Evolutionary conservation across 495 filamentous ascomycete genomes (phyloP).

Genomic region (Emericellopsis terricola): DNA sequence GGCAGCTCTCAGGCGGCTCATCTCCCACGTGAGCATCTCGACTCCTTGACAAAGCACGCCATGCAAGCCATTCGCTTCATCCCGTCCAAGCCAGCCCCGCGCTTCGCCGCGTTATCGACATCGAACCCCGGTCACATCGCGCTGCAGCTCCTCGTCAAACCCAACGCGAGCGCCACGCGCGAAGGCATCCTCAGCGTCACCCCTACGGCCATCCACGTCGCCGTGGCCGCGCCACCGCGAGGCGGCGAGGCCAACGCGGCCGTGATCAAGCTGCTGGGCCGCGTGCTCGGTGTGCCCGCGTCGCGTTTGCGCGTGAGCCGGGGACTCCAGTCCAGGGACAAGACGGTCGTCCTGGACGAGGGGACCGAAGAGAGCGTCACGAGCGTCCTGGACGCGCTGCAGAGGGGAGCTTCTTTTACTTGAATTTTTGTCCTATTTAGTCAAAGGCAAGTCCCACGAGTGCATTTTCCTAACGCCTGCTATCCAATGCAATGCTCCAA

Average conservation of each 20-base stretch:
- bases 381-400: too few relatives aligned
- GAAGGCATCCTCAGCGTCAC: slow-evolving; percentile 37
- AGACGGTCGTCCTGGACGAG: slow-evolving; percentile 25
- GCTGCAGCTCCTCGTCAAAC: slow-evolving; percentile 43
- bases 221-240: slow-evolving; percentile 40
- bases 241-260: slow-evolving; percentile 52
- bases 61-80: slow-evolving; percentile 11
- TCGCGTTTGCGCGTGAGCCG: slow-evolving; percentile 44
- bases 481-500: too few relatives aligned
- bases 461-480: too few relatives aligned
- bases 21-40: not conserved
- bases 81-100: too few relatives aligned
- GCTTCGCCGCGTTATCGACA: slow-evolving; percentile 14
- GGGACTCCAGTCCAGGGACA: slow-evolving; percentile 41
- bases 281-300: slow-evolving; percentile 41
- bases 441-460: too few relatives aligned
- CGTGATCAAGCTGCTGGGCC: slow-evolving; percentile 42
- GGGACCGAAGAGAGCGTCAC: too few relatives aligned
- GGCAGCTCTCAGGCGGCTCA: too few relatives aligned
- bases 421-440: too few relatives aligned
- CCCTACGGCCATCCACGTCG: slow-evolving; percentile 37
- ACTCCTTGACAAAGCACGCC: not conserved
- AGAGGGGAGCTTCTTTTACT: too few relatives aligned
- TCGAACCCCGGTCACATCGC: slow-evolving; percentile 21
- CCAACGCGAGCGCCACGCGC: too few relatives aligned